Evolutionary conservation across 768 basidiomycete genomes (phyloP), one percentile per base, ranked within the genome.

Genomic region (Lactarius sanguifluus): DNA sequence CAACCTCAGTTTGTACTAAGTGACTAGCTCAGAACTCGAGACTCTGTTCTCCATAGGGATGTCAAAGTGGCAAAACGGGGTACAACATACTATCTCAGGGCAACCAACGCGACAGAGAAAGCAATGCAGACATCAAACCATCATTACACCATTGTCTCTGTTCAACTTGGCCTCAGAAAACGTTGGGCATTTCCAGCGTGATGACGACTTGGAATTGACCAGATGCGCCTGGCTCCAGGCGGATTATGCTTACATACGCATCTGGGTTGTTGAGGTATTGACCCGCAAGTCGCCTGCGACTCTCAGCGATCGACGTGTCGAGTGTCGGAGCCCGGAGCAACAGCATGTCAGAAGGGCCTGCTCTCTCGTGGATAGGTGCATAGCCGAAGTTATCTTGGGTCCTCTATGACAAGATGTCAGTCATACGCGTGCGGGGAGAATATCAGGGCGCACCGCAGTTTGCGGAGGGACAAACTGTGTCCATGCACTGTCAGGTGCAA

Each of bases 241-340:
- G 32, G 28, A 59, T n/a, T 3, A 5, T 25, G 28, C 40, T 34
- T 1, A 64, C 34, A 5, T 43, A 40, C 3, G 58, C 25, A 2
- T 32, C 36, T 1, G 58, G 58, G 40, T 55, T 59, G 58, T 64
- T 59, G n/a, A 64, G 15, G 40, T 64, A 59, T 13, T n/a, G 30
- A 5, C 18, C 16, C 4, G 64, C 64, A 16, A 59, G 2, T 41
- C 50, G 64, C 52, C 50, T 57, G 9, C 59, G 50, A n/a, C n/a
- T 12, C 32, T 55, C 64, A 2, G 30, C 15, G 1, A 28, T 57
- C 3, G 62, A n/a, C 45, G 34, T 8, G 5, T 64, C 45, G 32
- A 56, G 20, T 25, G 13, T 1, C 32, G 45, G 62, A 28, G 23
- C 20, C 34, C 36, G 16, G 23, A n/a, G 23, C 28, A 25, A 25